Evolutionary conservation across 1,284 basidiomycete species (phyloP), one percentile per base, ranked within the genome.

Genomic region (Pterula multifida): DNA sequence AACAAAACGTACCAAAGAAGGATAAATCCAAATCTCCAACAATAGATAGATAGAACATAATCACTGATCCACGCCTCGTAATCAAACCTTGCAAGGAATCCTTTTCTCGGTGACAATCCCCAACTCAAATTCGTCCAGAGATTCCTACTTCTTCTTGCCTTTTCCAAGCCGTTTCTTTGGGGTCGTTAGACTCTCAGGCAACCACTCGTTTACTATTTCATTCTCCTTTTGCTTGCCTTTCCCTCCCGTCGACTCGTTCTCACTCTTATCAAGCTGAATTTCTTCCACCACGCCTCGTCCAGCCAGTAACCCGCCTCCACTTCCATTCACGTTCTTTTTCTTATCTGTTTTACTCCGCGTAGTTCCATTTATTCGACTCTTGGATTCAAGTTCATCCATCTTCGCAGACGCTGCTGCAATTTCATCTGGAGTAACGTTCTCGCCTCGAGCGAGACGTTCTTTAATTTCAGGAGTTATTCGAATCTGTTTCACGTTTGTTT

Each of bases 401-500:
- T 65, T 62, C 15, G 63, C 66, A 36, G 67, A 62, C 0, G 73
- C 71, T 23, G 63, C 67, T 3, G 68, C 65, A 50, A 76, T 72
- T 54, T 76, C 73, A 36, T 71, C 71, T 2, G 72, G 68, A 50
- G 63, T 69, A 9, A 76, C 73, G 17, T 72, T 60, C 55, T 76
- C 73, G 1, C 73, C 73, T 48, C 71, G 61, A 48, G 65, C 58
- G 26, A 76, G 60, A 4, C 73, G 69, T 3, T 68, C 72, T 19
- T 72, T 72, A 36, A 76, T 71, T 55, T 62, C 60, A 1, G 73
- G 72, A 1, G 73, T 72, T 47, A 76, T 64, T 24, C 69, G 71
- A 24, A 76, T 62, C 39, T 63, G 62, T 25, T 64, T 63, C 26
- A 76, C 73, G 49, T 65, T 68, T 0, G 73, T 76, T 58, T 75